phyloP scores from a whole-genome alignment of 108 stramenopile genomes.

The Epithemia pelagica region DNA sequence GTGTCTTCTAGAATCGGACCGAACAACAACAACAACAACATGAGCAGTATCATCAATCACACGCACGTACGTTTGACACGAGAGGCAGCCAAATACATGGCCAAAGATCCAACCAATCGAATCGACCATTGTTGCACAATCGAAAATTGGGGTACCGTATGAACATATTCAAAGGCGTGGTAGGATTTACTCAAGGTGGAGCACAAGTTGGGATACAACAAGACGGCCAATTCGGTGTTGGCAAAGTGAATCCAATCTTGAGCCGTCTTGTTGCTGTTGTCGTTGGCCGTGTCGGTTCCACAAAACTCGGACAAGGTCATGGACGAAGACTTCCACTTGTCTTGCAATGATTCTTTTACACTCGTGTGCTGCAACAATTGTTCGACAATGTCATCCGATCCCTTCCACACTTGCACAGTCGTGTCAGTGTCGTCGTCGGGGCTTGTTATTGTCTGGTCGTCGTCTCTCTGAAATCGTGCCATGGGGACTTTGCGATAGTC shows the following conservation, averaged over 20 bases:
- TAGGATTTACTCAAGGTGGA: constrained; percentile 63
- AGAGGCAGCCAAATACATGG: constrained; percentile 88
- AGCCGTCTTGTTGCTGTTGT: constrained; percentile 15
- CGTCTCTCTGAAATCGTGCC: constrained; percentile 17
- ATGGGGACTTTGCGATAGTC: constrained; percentile 89
- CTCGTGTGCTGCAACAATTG: constrained; percentile 20
- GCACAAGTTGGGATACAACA: constrained; percentile 90
- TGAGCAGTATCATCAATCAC: too few species aligned
- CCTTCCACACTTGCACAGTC: constrained; percentile 16
- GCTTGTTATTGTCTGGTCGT: constrained; percentile 7
- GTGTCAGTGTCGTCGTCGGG: too few species aligned
- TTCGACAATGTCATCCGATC: constrained; percentile 53
- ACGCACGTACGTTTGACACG: constrained; percentile 76
- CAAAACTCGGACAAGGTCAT: constrained; percentile 38
- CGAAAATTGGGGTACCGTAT: constrained; percentile 45
- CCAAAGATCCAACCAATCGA: constrained; percentile 61
- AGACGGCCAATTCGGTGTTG: constrained; percentile 68
- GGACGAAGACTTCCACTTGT: constrained; percentile 8
- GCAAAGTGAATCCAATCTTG: constrained; percentile 72
- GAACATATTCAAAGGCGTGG: constrained; percentile 80
- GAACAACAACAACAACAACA: too few species aligned
- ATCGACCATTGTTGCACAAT: constrained; percentile 52
- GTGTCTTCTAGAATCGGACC: too few species aligned
- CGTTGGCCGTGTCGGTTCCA: neutral
- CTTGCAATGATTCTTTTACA: constrained; percentile 16